phyloP scores from a whole-genome alignment of 371 early-diverging fungal species.

The Basidiobolus meristosporus region DNA sequence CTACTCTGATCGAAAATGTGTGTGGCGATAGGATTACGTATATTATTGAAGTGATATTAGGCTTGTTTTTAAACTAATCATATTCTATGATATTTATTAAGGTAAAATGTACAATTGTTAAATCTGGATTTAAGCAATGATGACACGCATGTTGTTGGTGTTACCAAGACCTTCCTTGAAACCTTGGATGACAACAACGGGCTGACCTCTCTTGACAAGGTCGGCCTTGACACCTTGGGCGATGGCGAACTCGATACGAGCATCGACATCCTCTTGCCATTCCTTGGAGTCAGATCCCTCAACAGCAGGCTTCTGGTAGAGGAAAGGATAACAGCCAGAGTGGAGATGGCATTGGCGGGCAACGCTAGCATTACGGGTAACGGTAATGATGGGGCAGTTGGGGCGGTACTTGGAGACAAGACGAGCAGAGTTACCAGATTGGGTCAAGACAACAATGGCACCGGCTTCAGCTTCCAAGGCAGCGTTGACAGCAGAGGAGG shows the following conservation, averaged over 20 bases:
- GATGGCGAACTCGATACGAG: conserved; percentile 55
- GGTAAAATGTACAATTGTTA: too few species aligned
- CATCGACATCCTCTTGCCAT: conserved; percentile 78
- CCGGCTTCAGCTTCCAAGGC: conserved; percentile 73
- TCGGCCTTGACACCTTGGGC: conserved; percentile 25
- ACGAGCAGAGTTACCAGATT: conserved; percentile 75
- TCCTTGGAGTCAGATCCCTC: conserved; percentile 13
- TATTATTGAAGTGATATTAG: too few species aligned
- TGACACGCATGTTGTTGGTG: conserved; percentile 69
- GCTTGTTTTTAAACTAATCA: too few species aligned
- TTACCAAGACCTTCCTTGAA: conserved; percentile 67
- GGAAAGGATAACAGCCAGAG: conserved; percentile 83
- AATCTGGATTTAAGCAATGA: conserved; percentile 15
- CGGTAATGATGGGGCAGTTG: conserved; percentile 73
- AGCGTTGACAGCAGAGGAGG: conserved; percentile 79
- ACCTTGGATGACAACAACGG: conserved; percentile 66
- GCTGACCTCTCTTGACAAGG: conserved; percentile 38
- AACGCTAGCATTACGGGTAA: conserved; percentile 67
- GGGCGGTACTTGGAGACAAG: conserved; percentile 92
- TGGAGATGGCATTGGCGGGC: conserved; percentile 75
- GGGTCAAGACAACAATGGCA: too few species aligned
- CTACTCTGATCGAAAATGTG: too few species aligned
- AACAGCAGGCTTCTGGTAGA: conserved; percentile 37
- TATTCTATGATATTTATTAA: too few species aligned
- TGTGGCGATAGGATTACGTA: too few species aligned